Evolutionary conservation across 768 basidiomycete species (phyloP).

Genomic region (Mrakia blollopis): DNA sequence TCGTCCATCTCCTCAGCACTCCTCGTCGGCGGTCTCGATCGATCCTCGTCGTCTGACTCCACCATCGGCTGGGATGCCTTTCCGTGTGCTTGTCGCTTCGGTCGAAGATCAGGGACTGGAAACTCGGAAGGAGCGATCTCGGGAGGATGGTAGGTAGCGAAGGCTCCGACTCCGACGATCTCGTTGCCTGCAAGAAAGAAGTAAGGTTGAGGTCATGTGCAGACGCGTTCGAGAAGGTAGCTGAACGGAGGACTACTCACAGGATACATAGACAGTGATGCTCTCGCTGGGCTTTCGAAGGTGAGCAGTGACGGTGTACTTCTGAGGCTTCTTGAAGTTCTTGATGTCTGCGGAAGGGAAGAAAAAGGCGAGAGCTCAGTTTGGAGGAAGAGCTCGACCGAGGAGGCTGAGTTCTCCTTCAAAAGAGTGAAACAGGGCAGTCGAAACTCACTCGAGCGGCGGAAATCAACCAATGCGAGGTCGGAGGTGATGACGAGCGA

Average conservation of each 20-base stretch:
- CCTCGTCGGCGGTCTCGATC: background rate
- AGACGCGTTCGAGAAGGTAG: no score
- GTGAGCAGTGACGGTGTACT: conserved; percentile 20
- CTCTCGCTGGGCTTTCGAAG: conserved; percentile 22
- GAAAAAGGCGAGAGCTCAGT: background rate
- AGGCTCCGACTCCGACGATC: conserved; percentile 22
- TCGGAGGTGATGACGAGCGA: conserved; percentile 27
- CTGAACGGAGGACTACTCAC: background rate
- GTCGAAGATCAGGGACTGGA: conserved; percentile 25
- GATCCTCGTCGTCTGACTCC: background rate
- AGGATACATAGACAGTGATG: conserved; percentile 10
- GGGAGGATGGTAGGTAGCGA: conserved; percentile 15
- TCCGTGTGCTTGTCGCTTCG: background rate
- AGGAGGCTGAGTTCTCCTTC: background rate
- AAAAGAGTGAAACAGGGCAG: no score
- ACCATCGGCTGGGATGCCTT: background rate
- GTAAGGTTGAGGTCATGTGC: no score
- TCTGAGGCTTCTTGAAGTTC: conserved; percentile 26
- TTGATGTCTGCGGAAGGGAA: background rate
- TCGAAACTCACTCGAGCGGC: background rate
- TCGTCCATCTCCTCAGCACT: background rate
- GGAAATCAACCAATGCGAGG: conserved; percentile 15
- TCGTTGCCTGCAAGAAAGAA: background rate
- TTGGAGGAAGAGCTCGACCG: background rate
- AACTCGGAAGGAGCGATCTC: conserved; percentile 16